Evolutionary conservation across 768 basidiomycete genomes (phyloP), one percentile per base, ranked within the genome.

Genomic region (Mycena galericulata): DNA sequence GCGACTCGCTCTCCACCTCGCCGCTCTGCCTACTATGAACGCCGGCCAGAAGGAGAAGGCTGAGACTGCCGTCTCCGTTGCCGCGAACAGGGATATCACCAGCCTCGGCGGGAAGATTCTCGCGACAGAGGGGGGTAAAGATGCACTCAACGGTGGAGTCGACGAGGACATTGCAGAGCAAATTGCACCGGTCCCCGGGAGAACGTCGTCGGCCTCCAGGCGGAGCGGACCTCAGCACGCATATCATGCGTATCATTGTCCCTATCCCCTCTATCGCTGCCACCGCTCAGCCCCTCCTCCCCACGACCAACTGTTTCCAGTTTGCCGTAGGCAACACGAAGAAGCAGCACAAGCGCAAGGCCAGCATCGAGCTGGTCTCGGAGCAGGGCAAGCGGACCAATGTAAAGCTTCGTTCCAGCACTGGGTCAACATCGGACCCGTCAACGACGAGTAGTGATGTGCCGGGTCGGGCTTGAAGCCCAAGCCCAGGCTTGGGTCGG

Each of bases 11-110:
- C 60, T 62, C 2, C 60, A 62, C 26, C 60, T 62, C 49, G 60
- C 60, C 10, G 60, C 7, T 1, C 47, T 49, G 1, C 60, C 60
- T 6, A 62, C 47, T 8, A 26, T 32, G 6, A 61, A 61, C 46
- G 46, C 46, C 18, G 59, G 59, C 15, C 34, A 36, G 47, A 61
- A 61, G 47, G 59, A 61, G 34, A 61, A 61, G 59, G 34, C 46
- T 3, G 46, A 49, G 46, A 49, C 47, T 1, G 47, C 59, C 32
- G 15, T 18, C 38, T 34, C 49, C 1, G 26, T 26, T 12, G 47
- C 49, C 6, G 47, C 60, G 7, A 40, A 51, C 38, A 49, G 36
- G 2, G 51, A 62, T 29, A 40, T 62, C 38, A 62, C 26, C 27
- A 34, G 60, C 1, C 24, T 62, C 47, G 60, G 60, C 18, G 60